Evolutionary conservation across 208 protist genomes (phyloP).

Genomic region (Vickermania ingenoplastis): DNA sequence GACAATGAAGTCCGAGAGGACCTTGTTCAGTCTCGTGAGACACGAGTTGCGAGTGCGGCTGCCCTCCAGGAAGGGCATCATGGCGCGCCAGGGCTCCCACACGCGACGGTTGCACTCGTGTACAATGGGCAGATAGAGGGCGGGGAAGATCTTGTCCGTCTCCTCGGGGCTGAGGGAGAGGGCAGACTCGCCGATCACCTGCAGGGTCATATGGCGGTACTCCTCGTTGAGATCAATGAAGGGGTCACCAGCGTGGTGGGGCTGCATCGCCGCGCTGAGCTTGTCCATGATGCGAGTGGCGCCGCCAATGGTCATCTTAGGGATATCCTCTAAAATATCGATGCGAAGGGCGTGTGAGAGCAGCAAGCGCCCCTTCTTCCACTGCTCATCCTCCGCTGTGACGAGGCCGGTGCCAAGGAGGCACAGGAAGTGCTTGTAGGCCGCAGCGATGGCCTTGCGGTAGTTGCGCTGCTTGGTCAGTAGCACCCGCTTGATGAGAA

Average conservation of each 20-base stretch:
- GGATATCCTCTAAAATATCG: slow-evolving; percentile 79
- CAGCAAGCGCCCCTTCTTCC: slow-evolving; percentile 75
- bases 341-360: slow-evolving; percentile 79
- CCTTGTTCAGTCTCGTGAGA: slow-evolving; percentile 59
- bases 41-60: slow-evolving; percentile 55
- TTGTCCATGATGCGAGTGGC: slow-evolving; percentile 61
- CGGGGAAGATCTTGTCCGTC: slow-evolving; percentile 79
- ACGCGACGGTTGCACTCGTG: slow-evolving; percentile 84
- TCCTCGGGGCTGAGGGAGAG: slow-evolving; percentile 76
- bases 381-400: slow-evolving; percentile 78
- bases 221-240: slow-evolving; percentile 82
- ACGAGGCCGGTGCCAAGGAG: slow-evolving; percentile 83
- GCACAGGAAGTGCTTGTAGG: slow-evolving; percentile 88
- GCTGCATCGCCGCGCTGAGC: slow-evolving; percentile 15
- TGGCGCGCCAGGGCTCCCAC: slow-evolving; percentile 82
- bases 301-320: slow-evolving; percentile 55
- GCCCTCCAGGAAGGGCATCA: slow-evolving; percentile 68
- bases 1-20: slow-evolving; percentile 65
- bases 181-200: slow-evolving; percentile 79
- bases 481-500: slow-evolving; percentile 72
- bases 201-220: slow-evolving; percentile 86
- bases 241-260: slow-evolving; percentile 6
- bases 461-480: slow-evolving; percentile 83
- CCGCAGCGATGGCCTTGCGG: slow-evolving; percentile 63
- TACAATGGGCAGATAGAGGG: slow-evolving; percentile 85